A percentile compares a stretch with the other conserved stretches of the same genome.
Conservation (phyloP, 352 stramenopile species). For the Phytophthora parvispora region DNA sequence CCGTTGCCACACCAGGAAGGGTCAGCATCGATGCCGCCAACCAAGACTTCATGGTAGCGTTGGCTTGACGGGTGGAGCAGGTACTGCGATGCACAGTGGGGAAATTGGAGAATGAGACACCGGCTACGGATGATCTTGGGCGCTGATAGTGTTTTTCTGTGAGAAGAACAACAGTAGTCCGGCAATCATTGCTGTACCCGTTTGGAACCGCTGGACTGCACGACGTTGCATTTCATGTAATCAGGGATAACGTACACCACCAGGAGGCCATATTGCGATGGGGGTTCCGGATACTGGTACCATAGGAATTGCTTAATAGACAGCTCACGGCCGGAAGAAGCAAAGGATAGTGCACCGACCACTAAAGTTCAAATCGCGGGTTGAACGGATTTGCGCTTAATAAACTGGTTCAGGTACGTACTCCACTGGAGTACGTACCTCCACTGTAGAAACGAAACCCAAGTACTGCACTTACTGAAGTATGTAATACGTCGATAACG, state of each 20-base stretch:
- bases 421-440: too few species aligned
- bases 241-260: neutral
- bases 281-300: neutral
- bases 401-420: too few species aligned
- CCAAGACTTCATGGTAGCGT: slow-evolving; percentile 6
- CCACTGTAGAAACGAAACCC: too few species aligned
- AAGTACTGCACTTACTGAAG: too few species aligned
- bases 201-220: neutral
- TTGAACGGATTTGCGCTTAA: neutral
- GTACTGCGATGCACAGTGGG: neutral
- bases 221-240: too few species aligned
- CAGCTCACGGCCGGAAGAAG: neutral
- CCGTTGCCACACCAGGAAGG: neutral
- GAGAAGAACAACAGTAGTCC: too few species aligned
- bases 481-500: neutral
- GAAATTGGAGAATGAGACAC: slow-evolving; percentile 6
- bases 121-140: neutral
- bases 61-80: neutral
- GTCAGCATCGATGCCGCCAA: slow-evolving; percentile 4
- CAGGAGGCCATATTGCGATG: neutral
- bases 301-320: too few species aligned
- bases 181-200: neutral
- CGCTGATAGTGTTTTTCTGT: neutral
- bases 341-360: neutral
- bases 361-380: neutral